A percentile compares a stretch with the other conserved stretches of the same genome.
Evolutionary conservation across 768 basidiomycete genomes (phyloP).

Genomic region (Rhodosporidiobolus odoratus): DNA sequence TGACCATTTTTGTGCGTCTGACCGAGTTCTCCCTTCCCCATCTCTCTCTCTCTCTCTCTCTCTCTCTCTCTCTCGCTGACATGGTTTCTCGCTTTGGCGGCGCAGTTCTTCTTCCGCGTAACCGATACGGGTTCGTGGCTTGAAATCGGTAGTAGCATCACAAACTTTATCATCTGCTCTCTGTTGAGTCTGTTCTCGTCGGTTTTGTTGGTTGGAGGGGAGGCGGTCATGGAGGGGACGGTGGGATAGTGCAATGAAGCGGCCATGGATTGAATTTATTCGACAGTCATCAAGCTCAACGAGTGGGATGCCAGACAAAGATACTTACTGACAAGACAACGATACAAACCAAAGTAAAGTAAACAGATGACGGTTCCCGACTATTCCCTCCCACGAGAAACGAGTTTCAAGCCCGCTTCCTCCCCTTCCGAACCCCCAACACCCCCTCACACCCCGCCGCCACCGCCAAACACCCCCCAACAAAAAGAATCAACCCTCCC

Average conservation of each 20-base stretch:
- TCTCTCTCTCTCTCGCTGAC: background rate
- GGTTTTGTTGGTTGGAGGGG: slow-evolving; percentile 67
- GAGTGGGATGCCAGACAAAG: no score
- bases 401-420: background rate
- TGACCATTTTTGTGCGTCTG: slow-evolving; percentile 38
- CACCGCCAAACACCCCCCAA: background rate
- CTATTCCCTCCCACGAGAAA: no score
- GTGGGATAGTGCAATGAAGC: no score
- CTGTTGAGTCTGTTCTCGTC: slow-evolving; percentile 72
- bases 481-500: slow-evolving; percentile 10
- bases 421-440: background rate
- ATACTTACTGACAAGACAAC: no score
- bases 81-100: slow-evolving; percentile 50
- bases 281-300: no score
- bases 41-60: slow-evolving; percentile 22
- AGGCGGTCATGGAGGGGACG: slow-evolving; percentile 42
- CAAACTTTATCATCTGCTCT: slow-evolving; percentile 78
- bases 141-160: slow-evolving; percentile 82
- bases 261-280: no score
- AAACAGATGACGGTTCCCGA: no score
- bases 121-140: slow-evolving; percentile 78
- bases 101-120: slow-evolving; percentile 69
- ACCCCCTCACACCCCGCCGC: slow-evolving; percentile 8
- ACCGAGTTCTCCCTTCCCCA: background rate
- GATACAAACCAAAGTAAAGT: no score